Percentiles rank a stretch among this genome's conserved stretches.
Conservation (phyloP, 140 eudicot species). For the Ambrosia hybrid region DNA sequence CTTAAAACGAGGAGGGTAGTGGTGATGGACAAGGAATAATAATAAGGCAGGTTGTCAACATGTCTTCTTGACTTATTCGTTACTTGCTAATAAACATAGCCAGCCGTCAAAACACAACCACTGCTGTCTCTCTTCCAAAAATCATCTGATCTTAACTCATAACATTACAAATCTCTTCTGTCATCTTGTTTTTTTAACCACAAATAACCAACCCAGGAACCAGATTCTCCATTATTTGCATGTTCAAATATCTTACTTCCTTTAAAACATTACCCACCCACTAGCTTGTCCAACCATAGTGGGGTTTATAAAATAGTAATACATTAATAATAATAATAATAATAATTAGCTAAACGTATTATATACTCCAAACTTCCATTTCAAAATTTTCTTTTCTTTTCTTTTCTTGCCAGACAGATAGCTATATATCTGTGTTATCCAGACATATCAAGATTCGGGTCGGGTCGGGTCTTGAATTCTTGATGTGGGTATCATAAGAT, state of each 20-base stretch:
- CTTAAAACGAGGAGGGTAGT: background rate
- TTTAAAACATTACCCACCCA: slow-evolving; percentile 10
- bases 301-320: slow-evolving; percentile 9
- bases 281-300: slow-evolving; percentile 13
- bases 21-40: background rate
- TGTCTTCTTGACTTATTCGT: slow-evolving; percentile 25
- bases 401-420: slow-evolving; percentile 33
- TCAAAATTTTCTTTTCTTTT: background rate
- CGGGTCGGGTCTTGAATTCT: slow-evolving; percentile 7
- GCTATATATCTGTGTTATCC: slow-evolving; percentile 19
- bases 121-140: background rate
- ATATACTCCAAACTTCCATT: slow-evolving; percentile 10
- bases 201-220: background rate
- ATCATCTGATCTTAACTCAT: background rate
- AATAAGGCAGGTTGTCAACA: slow-evolving; percentile 13
- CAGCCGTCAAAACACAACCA: background rate
- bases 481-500: slow-evolving; percentile 34
- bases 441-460: slow-evolving; percentile 9
- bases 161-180: slow-evolving; percentile 3
- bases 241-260: background rate
- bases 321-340: slow-evolving; percentile 19
- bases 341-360: slow-evolving; percentile 16
- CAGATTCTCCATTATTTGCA: slow-evolving; percentile 12
- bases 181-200: slow-evolving; percentile 8
- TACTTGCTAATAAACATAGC: slow-evolving; percentile 10